A percentile compares a stretch with the other conserved stretches of the same genome.
These are phyloP conservation scores for Wickerhamomyces strasburgensis DNA, from an alignment of 805 yeast genomes.

Conservation along the genomic window DNA sequence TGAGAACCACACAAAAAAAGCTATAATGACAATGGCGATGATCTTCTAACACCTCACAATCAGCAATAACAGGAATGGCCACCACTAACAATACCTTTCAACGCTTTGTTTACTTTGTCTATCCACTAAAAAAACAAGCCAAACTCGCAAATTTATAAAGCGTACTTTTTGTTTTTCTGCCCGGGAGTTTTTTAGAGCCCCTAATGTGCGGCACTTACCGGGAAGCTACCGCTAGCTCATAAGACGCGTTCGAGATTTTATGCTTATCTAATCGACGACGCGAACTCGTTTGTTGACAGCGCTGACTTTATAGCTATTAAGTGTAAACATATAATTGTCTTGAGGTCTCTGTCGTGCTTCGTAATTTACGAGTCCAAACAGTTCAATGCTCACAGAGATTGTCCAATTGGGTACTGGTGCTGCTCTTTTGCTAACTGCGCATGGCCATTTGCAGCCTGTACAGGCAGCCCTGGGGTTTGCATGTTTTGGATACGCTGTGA, in stretches of 20 bases:
- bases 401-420: conserved; percentile 8
- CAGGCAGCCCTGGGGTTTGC: conserved; percentile 61
- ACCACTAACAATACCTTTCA: too few relatives aligned
- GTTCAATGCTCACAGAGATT: neutral
- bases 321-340: neutral
- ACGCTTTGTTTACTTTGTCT: too few relatives aligned
- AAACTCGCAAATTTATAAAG: neutral
- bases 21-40: too few relatives aligned
- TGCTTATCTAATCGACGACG: too few relatives aligned
- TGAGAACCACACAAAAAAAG: neutral
- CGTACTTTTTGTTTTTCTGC: neutral
- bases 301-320: too few relatives aligned
- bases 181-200: neutral
- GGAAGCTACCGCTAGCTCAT: too few relatives aligned
- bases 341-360: too few relatives aligned
- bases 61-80: too few relatives aligned
- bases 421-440: conserved; percentile 16
- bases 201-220: neutral
- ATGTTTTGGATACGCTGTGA: conserved; percentile 57
- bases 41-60: too few relatives aligned
- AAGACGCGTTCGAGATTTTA: too few relatives aligned
- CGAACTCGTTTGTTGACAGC: too few relatives aligned
- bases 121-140: neutral
- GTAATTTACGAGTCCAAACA: neutral
- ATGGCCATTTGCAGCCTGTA: conserved; percentile 21